Evolutionary conservation across 306 rosid species (phyloP), one percentile per base, ranked within the genome.

Genomic region (Myrica gale): DNA sequence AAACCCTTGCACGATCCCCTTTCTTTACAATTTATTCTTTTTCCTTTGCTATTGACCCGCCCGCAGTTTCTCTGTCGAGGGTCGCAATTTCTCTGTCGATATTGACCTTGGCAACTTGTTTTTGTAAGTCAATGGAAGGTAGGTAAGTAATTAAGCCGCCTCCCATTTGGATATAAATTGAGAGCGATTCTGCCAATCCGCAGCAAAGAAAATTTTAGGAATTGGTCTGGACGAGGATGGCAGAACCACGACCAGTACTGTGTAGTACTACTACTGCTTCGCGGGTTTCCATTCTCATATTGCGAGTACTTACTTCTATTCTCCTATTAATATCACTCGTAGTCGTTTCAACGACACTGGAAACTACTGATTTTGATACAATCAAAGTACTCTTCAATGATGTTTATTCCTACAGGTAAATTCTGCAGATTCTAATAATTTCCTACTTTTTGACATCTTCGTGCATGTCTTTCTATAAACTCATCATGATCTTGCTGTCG

Each of bases 291-390:
- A 69, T 74, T 68, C 84, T 91, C 4, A 20, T 86, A 74, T 61
- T 86, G 85, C 84, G 92, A 83, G 75, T 87, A 4, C 37, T 84
- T 12, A 76, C 86, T 12, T 81, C 84, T 39, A 78, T 88, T 51
- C 82, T 86, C 62, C 85, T 88, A 0, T 62, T 91, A 1, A 82
- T 80, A 46, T 77, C 97, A 0, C 88, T 89, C 52, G 76, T 89
- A 9, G 56, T 91, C 61, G 71, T 39, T 60, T 67, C 69, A 26
- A 17, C 44, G 17, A 80, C 77, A 1, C 58, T 8, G 3, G 17
- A 23, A 0, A 11, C 15, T 3, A 1, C 1, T 0, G 4, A 1
- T 0, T 3, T 4, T 17, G 72, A 21, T 10, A 11, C 5, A 2
- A 4, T 5, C 3, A 63, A 67, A 60, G 0, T 55, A 71, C 83